phyloP scores from a whole-genome alignment of 306 rosid genomes.

The Elaeagnus macrophylla region DNA sequence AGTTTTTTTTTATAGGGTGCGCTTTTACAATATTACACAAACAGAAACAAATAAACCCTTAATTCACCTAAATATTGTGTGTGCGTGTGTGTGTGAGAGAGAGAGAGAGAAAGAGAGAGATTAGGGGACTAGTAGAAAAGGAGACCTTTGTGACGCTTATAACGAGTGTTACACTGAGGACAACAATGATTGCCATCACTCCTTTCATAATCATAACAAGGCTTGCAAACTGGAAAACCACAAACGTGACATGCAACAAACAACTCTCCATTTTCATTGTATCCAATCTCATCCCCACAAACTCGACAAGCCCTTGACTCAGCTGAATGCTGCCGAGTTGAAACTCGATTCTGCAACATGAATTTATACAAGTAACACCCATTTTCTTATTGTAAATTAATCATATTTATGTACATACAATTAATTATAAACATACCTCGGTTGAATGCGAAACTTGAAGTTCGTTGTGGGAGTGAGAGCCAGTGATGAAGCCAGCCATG shows the following conservation, averaged over 20 bases:
- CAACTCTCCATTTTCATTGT: constrained; percentile 53
- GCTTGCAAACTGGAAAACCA: constrained; percentile 76
- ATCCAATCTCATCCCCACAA: constrained; percentile 84
- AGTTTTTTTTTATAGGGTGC: no score
- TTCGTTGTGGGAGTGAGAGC: constrained; percentile 40
- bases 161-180: constrained; percentile 86
- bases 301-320: constrained; percentile 50
- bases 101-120: no score
- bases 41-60: background rate
- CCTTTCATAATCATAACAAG: constrained; percentile 89
- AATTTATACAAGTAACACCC: background rate
- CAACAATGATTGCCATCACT: constrained; percentile 84
- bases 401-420: background rate
- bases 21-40: background rate
- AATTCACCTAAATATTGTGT: no score
- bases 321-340: constrained; percentile 20
- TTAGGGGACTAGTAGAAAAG: no score
- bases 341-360: constrained; percentile 36
- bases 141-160: constrained; percentile 77
- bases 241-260: constrained; percentile 84
- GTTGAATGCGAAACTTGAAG: constrained; percentile 28
- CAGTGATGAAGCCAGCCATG: constrained; percentile 76
- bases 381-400: no score
- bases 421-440: constrained; percentile 36
- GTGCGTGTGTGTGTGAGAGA: no score